phyloP scores from a whole-genome alignment of 208 protist species.

The Acanthamoeba triangularis region DNA sequence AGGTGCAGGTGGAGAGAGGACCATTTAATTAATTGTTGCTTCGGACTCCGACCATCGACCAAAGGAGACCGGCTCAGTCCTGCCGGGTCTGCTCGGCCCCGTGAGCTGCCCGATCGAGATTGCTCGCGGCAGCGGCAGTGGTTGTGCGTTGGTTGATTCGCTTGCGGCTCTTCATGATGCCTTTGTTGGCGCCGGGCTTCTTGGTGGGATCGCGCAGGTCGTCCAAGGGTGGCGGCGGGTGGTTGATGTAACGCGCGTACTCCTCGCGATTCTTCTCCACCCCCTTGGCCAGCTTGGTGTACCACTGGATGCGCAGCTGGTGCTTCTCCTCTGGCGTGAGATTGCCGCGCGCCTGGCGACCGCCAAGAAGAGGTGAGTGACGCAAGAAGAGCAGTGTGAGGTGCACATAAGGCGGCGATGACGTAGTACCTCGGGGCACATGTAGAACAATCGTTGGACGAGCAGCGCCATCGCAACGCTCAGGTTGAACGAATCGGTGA shows the following conservation, averaged over 20 bases:
- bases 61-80: not conserved
- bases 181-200: not conserved
- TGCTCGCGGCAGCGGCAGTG: too few species aligned
- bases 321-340: slow-evolving; percentile 49
- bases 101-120: too few species aligned
- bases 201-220: slow-evolving; percentile 36
- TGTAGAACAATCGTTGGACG: slow-evolving; percentile 50
- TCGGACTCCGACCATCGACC: too few species aligned
- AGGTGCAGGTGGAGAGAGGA: too few species aligned
- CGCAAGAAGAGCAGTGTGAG: not conserved
- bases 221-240: slow-evolving; percentile 29
- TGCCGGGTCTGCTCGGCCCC: not conserved
- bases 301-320: slow-evolving; percentile 54
- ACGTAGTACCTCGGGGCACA: slow-evolving; percentile 58
- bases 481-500: slow-evolving; percentile 76
- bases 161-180: slow-evolving; percentile 53
- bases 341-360: slow-evolving; percentile 1
- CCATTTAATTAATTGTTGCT: too few species aligned
- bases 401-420: not conserved
- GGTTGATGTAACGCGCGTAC: slow-evolving; percentile 18
- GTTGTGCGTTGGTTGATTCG: slow-evolving; percentile 10
- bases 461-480: slow-evolving; percentile 70
- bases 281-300: slow-evolving; percentile 49
- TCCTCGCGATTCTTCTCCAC: slow-evolving; percentile 57
- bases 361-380: not conserved